A percentile compares a stretch with the other conserved stretches of the same genome.
Conservation (phyloP, 2,329 filamentous ascomycete genomes). For the Botrytis fragariae region DNA sequence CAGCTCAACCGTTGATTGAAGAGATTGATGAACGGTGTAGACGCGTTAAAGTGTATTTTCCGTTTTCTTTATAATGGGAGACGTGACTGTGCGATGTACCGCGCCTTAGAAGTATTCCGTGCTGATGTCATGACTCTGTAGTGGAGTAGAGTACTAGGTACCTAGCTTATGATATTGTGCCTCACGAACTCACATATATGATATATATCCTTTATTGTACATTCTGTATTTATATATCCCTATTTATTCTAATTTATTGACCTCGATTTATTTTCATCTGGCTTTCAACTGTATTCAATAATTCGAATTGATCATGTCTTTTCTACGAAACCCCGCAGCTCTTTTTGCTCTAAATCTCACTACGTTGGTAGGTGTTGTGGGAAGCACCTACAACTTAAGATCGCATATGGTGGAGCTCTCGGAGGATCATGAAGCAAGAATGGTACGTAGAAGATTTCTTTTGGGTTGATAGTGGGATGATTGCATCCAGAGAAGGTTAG, state of each 20-base stretch:
- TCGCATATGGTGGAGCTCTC: constrained; percentile 31
- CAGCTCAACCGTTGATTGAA: background rate
- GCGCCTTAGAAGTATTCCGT: background rate
- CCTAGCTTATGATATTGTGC: background rate
- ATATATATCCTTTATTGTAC: background rate
- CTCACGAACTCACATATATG: background rate
- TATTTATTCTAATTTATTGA: background rate
- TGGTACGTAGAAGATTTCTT: constrained; percentile 22
- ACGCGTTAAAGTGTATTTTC: background rate
- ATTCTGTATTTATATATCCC: background rate
- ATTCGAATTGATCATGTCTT: constrained; percentile 18
- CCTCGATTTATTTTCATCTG: background rate
- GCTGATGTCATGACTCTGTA: constrained; percentile 5
- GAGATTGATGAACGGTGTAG: background rate
- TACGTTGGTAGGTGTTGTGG: constrained; percentile 24
- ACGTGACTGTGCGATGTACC: background rate
- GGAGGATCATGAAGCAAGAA: constrained; percentile 30
- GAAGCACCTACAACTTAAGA: constrained; percentile 28
- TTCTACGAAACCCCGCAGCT: constrained; percentile 24
- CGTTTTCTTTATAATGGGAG: background rate
- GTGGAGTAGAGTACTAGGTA: background rate
- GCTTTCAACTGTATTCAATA: constrained; percentile 1
- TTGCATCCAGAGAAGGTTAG: background rate
- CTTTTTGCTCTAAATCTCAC: constrained; percentile 23
- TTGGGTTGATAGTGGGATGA: background rate